Evolutionary conservation across 345 rosid species (phyloP).

Genomic region (Barbarea vulgaris): DNA sequence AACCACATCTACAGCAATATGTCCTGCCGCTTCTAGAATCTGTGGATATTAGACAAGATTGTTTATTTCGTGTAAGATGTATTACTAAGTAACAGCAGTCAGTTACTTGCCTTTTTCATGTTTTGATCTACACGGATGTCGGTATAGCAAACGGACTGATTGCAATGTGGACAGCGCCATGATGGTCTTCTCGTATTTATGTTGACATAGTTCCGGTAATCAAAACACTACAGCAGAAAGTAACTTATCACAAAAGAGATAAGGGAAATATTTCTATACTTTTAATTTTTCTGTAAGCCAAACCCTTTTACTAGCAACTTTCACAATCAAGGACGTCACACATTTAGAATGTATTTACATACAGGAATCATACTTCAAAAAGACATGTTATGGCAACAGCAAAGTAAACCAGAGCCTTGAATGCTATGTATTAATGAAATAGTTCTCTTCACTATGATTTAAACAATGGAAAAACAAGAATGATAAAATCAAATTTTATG

Average conservation of each 20-base stretch:
- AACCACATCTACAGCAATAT: constrained; percentile 53
- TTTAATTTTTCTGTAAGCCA: not conserved
- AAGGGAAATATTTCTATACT: not conserved
- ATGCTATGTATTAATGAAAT: not conserved
- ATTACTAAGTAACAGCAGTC: not conserved
- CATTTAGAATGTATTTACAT: not conserved
- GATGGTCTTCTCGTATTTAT: constrained; percentile 83
- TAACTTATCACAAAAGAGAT: not conserved
- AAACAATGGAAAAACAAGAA: constrained; percentile 11
- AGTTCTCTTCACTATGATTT: not conserved
- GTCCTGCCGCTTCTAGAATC: constrained; percentile 77
- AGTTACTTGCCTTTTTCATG: constrained; percentile 74
- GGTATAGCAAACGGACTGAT: constrained; percentile 68
- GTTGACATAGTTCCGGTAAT: constrained; percentile 66
- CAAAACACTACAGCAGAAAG: constrained; percentile 72
- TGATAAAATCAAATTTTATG: not conserved
- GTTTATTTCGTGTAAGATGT: not conserved
- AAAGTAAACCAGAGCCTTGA: constrained; percentile 9
- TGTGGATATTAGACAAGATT: constrained; percentile 38
- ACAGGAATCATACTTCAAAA: not conserved
- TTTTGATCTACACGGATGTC: constrained; percentile 77
- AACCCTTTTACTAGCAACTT: not conserved
- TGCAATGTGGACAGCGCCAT: constrained; percentile 98
- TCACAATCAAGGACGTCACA: not conserved
- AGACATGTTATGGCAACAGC: not conserved